Evolutionary conservation across 2,329 filamentous ascomycete genomes (phyloP).

Genomic region (Sclerotinia trifoliorum): DNA sequence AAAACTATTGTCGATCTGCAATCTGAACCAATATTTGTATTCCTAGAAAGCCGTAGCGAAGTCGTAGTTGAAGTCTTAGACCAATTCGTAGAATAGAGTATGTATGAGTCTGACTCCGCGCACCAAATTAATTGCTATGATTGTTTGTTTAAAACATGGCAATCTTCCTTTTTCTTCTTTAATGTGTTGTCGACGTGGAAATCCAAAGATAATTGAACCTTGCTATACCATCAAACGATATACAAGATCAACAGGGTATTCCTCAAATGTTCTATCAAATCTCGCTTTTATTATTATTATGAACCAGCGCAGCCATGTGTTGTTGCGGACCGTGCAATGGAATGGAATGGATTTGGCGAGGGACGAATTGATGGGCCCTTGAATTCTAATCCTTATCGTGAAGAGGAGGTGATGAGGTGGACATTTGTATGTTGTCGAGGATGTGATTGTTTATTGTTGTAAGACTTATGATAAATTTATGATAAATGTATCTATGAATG

Average conservation of each 20-base stretch:
- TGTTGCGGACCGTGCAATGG: neutral
- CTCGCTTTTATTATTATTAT: conserved; percentile 12
- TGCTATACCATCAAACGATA: neutral
- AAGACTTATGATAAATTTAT: no score
- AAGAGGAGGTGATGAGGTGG: neutral
- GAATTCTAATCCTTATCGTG: conserved; percentile 5
- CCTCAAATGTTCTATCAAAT: neutral
- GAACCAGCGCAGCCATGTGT: conserved; percentile 13
- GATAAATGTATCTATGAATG: neutral
- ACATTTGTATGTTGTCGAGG: no score
- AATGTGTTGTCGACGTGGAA: conserved; percentile 16
- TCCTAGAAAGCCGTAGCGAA: neutral
- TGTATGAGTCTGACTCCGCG: neutral
- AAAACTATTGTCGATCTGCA: conserved; percentile 7
- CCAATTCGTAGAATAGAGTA: neutral
- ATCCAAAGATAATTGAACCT: conserved; percentile 12
- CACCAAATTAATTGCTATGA: conserved; percentile 3
- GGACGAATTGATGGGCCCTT: conserved; percentile 9
- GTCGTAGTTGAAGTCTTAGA: neutral
- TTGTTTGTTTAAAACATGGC: neutral
- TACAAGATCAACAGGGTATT: neutral
- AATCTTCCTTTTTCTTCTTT: neutral
- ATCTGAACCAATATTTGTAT: conserved; percentile 17
- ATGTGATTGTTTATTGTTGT: no score
- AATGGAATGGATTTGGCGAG: conserved; percentile 17